A percentile compares a stretch with the other conserved stretches of the same genome.
phyloP scores from a whole-genome alignment of 2,329 filamentous ascomycete genomes.

The Nothomitra cinnamomea region DNA sequence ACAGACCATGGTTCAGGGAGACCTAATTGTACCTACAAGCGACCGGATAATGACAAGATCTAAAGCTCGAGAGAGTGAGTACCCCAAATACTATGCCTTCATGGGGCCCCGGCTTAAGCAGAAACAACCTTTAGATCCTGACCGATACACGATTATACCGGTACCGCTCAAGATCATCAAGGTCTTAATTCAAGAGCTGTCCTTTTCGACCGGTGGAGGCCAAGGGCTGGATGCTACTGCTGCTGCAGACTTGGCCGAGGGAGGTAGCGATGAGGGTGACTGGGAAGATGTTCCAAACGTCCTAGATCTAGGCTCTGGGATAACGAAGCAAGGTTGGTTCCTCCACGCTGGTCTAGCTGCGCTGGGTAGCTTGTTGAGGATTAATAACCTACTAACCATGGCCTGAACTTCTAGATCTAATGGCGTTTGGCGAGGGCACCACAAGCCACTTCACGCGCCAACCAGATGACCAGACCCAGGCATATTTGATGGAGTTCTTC shows the following conservation, averaged over 20 bases:
- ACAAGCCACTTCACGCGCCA: constrained; percentile 39
- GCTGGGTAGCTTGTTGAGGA: background rate
- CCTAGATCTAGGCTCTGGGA: constrained; percentile 50
- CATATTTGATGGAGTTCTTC: constrained; percentile 73
- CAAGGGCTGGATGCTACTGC: constrained; percentile 40
- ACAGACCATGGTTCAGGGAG: constrained; percentile 75
- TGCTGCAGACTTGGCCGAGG: constrained; percentile 43
- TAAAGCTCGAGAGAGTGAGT: constrained; percentile 62
- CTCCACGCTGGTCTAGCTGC: background rate
- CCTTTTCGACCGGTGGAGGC: constrained; percentile 55
- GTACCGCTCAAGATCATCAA: constrained; percentile 92
- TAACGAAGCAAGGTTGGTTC: constrained; percentile 24
- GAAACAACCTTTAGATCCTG: constrained; percentile 43
- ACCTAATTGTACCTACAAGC: constrained; percentile 64
- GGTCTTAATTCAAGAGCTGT: constrained; percentile 80
- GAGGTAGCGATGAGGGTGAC: constrained; percentile 58
- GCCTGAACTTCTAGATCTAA: constrained; percentile 44
- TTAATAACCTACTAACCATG: background rate
- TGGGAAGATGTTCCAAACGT: constrained; percentile 77
- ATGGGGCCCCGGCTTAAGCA: constrained; percentile 6
- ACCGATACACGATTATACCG: constrained; percentile 73
- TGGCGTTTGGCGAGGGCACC: constrained; percentile 50
- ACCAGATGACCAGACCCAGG: constrained; percentile 80
- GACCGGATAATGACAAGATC: constrained; percentile 88
- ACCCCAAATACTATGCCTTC: constrained; percentile 9